Percentiles rank a stretch among this genome's conserved stretches.
Conservation (phyloP, 768 basidiomycete genomes). For the Russula virescens region DNA sequence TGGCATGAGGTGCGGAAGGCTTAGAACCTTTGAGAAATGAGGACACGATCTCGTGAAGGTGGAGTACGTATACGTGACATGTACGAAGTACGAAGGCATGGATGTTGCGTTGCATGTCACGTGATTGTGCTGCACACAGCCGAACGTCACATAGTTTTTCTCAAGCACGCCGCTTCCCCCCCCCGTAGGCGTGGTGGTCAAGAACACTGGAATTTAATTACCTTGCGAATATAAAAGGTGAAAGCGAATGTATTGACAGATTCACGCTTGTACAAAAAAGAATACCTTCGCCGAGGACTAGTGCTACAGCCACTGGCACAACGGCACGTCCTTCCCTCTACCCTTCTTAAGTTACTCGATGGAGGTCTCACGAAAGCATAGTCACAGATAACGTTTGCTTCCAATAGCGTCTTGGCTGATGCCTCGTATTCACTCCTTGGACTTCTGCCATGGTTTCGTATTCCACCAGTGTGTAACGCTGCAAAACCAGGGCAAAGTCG, state of each 20-base stretch:
- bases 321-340: slow-evolving; percentile 52
- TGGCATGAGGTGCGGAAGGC: neutral
- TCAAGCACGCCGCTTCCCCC: no score
- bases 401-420: slow-evolving; percentile 74
- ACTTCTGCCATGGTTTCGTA: slow-evolving; percentile 95
- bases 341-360: slow-evolving; percentile 75
- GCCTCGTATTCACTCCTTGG: slow-evolving; percentile 86
- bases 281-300: slow-evolving; percentile 56
- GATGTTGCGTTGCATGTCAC: no score
- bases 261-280: slow-evolving; percentile 8
- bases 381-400: slow-evolving; percentile 86
- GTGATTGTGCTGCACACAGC: neutral
- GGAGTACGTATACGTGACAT: no score
- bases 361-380: slow-evolving; percentile 88
- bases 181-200: no score
- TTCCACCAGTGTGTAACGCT: slow-evolving; percentile 98
- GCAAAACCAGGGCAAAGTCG: slow-evolving; percentile 5
- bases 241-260: neutral
- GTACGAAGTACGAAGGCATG: no score
- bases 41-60: neutral
- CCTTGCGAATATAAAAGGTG: neutral
- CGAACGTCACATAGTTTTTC: no score
- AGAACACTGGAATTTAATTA: no score
- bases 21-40: neutral
- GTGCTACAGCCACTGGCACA: slow-evolving; percentile 80